Percentiles rank a stretch among this genome's conserved stretches.
Evolutionary conservation across 495 filamentous ascomycete species (phyloP).

Genomic region (Corynascus novoguineensis): DNA sequence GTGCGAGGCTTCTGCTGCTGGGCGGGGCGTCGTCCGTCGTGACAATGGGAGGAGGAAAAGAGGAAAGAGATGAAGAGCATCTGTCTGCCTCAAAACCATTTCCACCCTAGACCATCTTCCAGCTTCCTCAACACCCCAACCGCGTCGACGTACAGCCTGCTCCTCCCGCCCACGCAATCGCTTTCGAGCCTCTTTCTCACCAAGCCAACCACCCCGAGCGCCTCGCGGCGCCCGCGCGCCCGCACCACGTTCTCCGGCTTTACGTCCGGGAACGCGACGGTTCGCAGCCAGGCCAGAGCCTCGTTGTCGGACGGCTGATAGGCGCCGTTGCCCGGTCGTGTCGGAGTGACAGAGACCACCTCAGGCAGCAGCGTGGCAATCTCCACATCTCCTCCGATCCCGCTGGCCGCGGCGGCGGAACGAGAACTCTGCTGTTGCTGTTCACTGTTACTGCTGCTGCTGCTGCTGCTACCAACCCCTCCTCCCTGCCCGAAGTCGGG

Average conservation of each 20-base stretch:
- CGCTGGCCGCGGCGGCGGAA: too few species aligned
- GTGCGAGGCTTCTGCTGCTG: too few species aligned
- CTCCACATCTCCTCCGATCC: too few species aligned
- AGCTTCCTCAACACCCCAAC: conserved; percentile 40
- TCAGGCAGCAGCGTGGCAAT: not conserved
- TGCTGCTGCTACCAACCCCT: conserved; percentile 9
- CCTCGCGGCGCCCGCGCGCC: conserved; percentile 30
- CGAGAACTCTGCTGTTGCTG: too few species aligned
- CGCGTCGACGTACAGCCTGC: conserved; percentile 41
- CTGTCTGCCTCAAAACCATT: conserved; percentile 34
- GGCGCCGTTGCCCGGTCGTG: not conserved
- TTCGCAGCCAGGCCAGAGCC: conserved; percentile 51
- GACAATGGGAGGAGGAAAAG: not conserved
- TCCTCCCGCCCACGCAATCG: conserved; percentile 36
- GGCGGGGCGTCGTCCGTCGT: too few species aligned
- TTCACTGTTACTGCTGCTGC: not conserved
- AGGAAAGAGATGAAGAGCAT: too few species aligned
- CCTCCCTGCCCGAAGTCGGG: conserved; percentile 20
- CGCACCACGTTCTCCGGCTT: conserved; percentile 27
- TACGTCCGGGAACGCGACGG: conserved; percentile 56
- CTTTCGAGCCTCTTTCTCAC: conserved; percentile 36
- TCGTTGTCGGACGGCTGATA: conserved; percentile 37
- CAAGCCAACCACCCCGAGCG: conserved; percentile 35
- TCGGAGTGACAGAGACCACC: not conserved
- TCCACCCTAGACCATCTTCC: conserved; percentile 34